Percentiles rank a stretch among this genome's conserved stretches.
Evolutionary conservation across 352 stramenopile species (phyloP).

Genomic region (Phytophthora podocarpi): DNA sequence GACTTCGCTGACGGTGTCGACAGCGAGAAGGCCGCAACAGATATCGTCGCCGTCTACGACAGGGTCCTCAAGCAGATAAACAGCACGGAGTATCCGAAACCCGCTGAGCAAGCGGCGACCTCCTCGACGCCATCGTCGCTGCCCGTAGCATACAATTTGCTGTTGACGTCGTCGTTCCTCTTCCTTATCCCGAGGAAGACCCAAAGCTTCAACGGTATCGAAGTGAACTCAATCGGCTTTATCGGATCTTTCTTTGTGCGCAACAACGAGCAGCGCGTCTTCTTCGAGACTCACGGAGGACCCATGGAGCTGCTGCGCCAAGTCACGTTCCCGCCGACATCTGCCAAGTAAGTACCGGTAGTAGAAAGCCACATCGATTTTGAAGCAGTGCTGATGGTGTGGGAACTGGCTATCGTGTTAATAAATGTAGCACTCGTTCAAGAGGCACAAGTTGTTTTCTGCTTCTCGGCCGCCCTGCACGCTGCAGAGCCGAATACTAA

Average conservation of each 20-base stretch:
- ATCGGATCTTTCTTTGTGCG: conserved; percentile 82
- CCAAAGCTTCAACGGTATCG: conserved; percentile 63
- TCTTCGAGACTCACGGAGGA: conserved; percentile 53
- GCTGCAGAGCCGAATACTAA: conserved; percentile 23
- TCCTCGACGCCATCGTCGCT: conserved; percentile 7
- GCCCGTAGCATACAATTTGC: conserved; percentile 73
- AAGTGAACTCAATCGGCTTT: conserved; percentile 88
- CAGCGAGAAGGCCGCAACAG: conserved; percentile 47
- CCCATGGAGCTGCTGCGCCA: conserved; percentile 62
- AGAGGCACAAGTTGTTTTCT: conserved; percentile 25
- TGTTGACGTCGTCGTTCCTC: conserved; percentile 77
- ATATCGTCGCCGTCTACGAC: conserved; percentile 49
- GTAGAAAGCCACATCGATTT: conserved; percentile 11
- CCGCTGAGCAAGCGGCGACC: background rate
- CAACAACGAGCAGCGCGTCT: conserved; percentile 59
- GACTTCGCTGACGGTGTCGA: conserved; percentile 39
- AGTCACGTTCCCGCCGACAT: conserved; percentile 62
- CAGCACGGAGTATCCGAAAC: conserved; percentile 32
- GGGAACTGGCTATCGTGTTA: conserved; percentile 33
- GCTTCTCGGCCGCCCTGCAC: conserved; percentile 11
- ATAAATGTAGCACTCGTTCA: conserved; percentile 33
- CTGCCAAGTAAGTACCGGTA: conserved; percentile 2
- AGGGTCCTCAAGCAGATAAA: conserved; percentile 59
- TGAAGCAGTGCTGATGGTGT: conserved; percentile 9
- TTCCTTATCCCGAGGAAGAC: conserved; percentile 69